Evolutionary conservation across 1,284 basidiomycete genomes (phyloP), one percentile per base, ranked within the genome.

Genomic region (Ceratobasidium sp.): DNA sequence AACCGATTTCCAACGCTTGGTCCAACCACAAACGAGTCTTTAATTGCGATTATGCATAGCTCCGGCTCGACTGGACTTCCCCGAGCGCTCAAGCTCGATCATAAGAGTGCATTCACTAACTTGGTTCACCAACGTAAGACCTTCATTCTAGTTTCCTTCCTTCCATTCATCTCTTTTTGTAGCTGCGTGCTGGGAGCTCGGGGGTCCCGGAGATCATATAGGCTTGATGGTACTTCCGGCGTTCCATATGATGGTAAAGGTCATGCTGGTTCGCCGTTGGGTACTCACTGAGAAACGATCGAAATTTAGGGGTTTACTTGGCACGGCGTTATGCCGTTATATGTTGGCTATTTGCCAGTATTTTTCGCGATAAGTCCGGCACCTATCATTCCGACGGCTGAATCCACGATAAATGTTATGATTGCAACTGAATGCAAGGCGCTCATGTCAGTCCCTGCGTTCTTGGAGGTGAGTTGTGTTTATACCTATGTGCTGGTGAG

Each of bases 401-500:
- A 80, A 23, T 67, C 61, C 9, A 78, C 78, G 3, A 54, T 80
- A 42, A 28, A 80, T 17, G 71, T 28, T 17, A 46, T 76, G 23
- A 56, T 38, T 17, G 50, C 33, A 3, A 48, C 59, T 2, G 46
- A 57, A 40, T 66, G 61, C 10, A 33, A 48, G 13, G 50, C 56
- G 13, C 15, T 79, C 4, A 50, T 80, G 23, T 65, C 77, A n/a
- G 67, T 80, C 1, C 80, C 80, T 3, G 73, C 42, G 15, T 79
- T 79, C 54, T 48, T 77, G 3, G 80, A 80, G 57, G 79, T 76
- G 46, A 52, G 79, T 65, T 20, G 3, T 26, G 15, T 9, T 44
- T 23, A 23, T 3, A 20, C 28, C 17, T 17, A n/a, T 13, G 10
- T 5, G 15, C 23, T 40, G 1, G 15, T 46, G 6, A 17, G 23